phyloP scores from a whole-genome alignment of 495 filamentous ascomycete genomes.

The Saxophila tyrrhenica region DNA sequence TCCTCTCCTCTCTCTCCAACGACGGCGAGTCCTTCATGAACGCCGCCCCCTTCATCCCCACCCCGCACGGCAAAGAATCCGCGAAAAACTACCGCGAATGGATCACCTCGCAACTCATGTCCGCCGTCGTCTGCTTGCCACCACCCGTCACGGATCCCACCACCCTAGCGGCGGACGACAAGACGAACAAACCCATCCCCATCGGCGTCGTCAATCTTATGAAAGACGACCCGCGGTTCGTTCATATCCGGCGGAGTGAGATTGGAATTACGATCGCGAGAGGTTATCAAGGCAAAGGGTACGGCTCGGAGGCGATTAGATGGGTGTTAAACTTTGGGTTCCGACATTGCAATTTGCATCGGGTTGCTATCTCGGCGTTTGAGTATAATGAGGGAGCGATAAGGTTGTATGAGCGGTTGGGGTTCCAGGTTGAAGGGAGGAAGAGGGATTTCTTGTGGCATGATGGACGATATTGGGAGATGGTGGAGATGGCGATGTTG shows the following conservation, averaged over 20 bases:
- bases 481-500: conserved; percentile 31
- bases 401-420: conserved; percentile 33
- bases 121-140: background rate
- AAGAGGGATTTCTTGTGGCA: conserved; percentile 32
- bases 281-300: conserved; percentile 34
- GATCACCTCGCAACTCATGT: background rate
- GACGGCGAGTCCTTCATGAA: conserved; percentile 15
- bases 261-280: conserved; percentile 30
- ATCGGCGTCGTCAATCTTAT: conserved; percentile 18
- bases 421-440: conserved; percentile 38
- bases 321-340: conserved; percentile 41
- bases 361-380: conserved; percentile 28
- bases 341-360: conserved; percentile 32
- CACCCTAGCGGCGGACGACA: background rate
- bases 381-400: conserved; percentile 33
- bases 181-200: background rate
- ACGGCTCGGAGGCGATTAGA: conserved; percentile 39
- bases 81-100: background rate
- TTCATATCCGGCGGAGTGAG: conserved; percentile 32
- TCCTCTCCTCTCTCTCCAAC: conserved; percentile 18
- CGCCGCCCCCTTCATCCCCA: background rate
- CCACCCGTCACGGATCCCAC: background rate
- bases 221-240: background rate
- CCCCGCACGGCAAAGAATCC: conserved; percentile 1
- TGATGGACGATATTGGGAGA: conserved; percentile 34